Evolutionary conservation across 345 rosid species (phyloP).

Genomic region (Zanthoxylum bungeanum): DNA sequence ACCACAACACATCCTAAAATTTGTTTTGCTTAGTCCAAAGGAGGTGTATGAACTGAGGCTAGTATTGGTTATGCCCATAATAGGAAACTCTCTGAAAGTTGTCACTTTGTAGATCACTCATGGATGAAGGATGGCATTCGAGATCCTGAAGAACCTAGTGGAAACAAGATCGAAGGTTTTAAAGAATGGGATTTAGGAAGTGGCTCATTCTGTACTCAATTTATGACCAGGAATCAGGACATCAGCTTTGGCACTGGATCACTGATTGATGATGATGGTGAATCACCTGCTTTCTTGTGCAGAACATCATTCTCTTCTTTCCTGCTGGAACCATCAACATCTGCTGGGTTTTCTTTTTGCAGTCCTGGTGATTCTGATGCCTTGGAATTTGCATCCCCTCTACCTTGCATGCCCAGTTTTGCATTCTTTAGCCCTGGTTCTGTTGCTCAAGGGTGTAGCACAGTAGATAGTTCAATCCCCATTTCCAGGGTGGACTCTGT

Average conservation of each 20-base stretch:
- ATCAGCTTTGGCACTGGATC: conserved; percentile 58
- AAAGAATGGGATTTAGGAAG: conserved; percentile 33
- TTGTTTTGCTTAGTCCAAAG: background rate
- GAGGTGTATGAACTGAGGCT: background rate
- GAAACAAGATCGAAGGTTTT: conserved; percentile 14
- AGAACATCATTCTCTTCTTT: conserved; percentile 50
- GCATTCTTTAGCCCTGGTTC: conserved; percentile 48
- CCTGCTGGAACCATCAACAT: conserved; percentile 36
- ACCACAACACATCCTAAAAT: background rate
- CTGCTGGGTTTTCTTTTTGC: conserved; percentile 43
- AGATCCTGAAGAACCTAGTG: conserved; percentile 13
- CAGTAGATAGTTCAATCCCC: conserved; percentile 20
- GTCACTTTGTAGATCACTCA: conserved; percentile 36
- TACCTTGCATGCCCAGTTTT: conserved; percentile 58
- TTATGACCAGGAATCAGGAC: conserved; percentile 47
- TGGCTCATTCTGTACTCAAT: conserved; percentile 31
- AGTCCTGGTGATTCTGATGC: conserved; percentile 29
- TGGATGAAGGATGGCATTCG: conserved; percentile 45
- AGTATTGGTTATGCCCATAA: background rate
- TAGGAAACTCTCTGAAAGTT: too few species aligned
- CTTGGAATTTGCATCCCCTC: conserved; percentile 34
- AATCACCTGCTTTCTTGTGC: conserved; percentile 41
- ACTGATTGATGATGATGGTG: conserved; percentile 26
- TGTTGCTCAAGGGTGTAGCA: conserved; percentile 17
- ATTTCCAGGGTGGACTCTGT: conserved; percentile 8